Evolutionary conservation across 2,329 filamentous ascomycete genomes (phyloP).

Genomic region (Penicillium fuscoglaucum): DNA sequence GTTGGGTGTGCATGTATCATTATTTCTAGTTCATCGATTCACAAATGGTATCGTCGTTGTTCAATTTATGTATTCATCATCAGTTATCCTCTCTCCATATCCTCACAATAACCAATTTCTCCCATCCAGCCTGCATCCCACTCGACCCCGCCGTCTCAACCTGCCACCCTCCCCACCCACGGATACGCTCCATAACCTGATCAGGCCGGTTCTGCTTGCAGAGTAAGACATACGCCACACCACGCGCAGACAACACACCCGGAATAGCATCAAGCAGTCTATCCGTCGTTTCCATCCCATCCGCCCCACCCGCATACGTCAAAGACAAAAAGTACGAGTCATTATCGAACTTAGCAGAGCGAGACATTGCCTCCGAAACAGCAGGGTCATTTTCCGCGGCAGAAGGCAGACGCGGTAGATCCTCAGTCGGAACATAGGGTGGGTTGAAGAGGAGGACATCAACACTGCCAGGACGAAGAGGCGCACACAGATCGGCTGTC

Average conservation of each 20-base stretch:
- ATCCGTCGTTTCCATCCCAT: conserved; percentile 94
- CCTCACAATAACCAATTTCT: conserved; percentile 84
- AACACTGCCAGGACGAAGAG: conserved; percentile 60
- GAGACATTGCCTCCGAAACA: conserved; percentile 29
- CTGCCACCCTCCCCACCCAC: conserved; percentile 64
- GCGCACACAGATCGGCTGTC: conserved; percentile 67
- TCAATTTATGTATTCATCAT: not conserved
- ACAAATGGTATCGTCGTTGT: conserved; percentile 5
- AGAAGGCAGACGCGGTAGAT: conserved; percentile 60
- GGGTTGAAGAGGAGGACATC: conserved; percentile 96
- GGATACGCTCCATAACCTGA: conserved; percentile 65
- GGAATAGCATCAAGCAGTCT: conserved; percentile 72
- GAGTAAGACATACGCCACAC: conserved; percentile 84
- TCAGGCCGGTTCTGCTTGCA: conserved; percentile 88
- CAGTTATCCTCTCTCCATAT: conserved; percentile 63
- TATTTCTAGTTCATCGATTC: not conserved
- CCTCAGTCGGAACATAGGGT: conserved; percentile 87
- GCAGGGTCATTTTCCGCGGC: conserved; percentile 25
- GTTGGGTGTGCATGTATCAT: not conserved
- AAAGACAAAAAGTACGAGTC: conserved; percentile 82
- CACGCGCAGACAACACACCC: conserved; percentile 60
- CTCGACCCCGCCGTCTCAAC: conserved; percentile 77
- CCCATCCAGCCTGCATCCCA: conserved; percentile 88
- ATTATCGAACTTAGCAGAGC: conserved; percentile 62
- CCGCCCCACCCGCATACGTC: conserved; percentile 81